Conservation (phyloP, 1,284 basidiomycete genomes). For the Tilletia indica region DNA sequence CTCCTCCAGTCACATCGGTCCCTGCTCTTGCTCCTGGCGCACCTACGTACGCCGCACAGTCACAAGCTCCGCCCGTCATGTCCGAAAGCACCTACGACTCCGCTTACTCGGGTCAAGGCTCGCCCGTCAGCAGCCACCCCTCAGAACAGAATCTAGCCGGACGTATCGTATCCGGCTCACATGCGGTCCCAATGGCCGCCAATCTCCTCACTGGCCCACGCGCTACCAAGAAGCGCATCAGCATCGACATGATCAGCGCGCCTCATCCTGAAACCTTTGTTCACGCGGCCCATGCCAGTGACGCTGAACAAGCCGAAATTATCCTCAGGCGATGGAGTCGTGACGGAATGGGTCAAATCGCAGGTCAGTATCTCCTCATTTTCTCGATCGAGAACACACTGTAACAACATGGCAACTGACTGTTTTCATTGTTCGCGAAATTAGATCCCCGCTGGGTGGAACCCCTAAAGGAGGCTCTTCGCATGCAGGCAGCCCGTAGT, state of each 20-base stretch:
- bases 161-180: no score
- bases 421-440: background rate
- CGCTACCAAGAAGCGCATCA: conserved; percentile 49
- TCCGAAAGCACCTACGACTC: background rate
- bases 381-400: background rate
- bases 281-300: conserved; percentile 88
- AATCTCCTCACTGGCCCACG: conserved; percentile 10
- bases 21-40: background rate
- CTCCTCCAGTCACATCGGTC: no score
- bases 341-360: conserved; percentile 79
- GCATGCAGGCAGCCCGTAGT: conserved; percentile 63
- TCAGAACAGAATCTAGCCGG: background rate
- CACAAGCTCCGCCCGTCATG: background rate
- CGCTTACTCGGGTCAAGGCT: conserved; percentile 7
- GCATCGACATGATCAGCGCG: conserved; percentile 46
- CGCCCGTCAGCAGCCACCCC: background rate
- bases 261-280: conserved; percentile 42
- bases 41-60: background rate
- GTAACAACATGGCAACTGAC: background rate
- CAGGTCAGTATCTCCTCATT: conserved; percentile 15
- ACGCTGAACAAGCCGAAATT: conserved; percentile 85
- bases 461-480: conserved; percentile 80
- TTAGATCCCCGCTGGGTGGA: conserved; percentile 67
- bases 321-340: conserved; percentile 84
- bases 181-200: background rate